A percentile compares a stretch with the other conserved stretches of the same genome.
phyloP scores from a whole-genome alignment of 192 early-diverging fungal species.

The Coemansia sp. region DNA sequence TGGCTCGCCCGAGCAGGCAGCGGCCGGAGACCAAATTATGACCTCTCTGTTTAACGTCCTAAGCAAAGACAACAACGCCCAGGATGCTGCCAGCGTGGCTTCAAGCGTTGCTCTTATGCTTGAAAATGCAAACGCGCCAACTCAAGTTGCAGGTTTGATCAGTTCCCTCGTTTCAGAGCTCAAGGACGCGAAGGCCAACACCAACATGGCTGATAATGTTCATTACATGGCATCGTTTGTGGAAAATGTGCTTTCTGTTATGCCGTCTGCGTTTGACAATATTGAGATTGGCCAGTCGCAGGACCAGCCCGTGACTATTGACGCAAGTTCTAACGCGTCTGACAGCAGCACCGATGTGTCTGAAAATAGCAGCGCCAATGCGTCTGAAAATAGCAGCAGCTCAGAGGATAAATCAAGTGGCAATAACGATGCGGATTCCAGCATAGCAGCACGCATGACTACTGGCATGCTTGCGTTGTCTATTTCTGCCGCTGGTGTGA shows the following conservation, averaged over 20 bases:
- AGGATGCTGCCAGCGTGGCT: neutral
- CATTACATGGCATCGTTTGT: constrained; percentile 3
- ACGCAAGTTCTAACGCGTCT: neutral
- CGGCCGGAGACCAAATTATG: neutral
- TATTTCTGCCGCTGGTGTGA: neutral
- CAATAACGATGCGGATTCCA: no score
- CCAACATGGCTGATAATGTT: constrained; percentile 3
- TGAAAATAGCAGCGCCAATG: no score
- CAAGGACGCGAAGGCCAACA: neutral
- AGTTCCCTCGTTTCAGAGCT: neutral
- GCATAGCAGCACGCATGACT: no score
- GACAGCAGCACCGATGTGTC: no score
- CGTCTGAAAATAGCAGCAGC: no score
- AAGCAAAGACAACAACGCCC: neutral
- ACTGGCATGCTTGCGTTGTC: neutral
- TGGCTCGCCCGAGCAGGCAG: neutral
- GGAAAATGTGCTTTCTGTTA: neutral
- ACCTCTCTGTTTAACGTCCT: neutral
- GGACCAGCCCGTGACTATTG: neutral
- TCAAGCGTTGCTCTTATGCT: neutral
- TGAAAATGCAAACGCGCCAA: neutral
- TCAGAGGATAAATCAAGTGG: no score
- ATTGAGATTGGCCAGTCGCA: no score
- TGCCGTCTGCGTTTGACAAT: constrained; percentile 6
- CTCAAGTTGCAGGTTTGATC: neutral